Evolutionary conservation across 768 basidiomycete genomes (phyloP).

Genomic region (Naganishia friedmannii): DNA sequence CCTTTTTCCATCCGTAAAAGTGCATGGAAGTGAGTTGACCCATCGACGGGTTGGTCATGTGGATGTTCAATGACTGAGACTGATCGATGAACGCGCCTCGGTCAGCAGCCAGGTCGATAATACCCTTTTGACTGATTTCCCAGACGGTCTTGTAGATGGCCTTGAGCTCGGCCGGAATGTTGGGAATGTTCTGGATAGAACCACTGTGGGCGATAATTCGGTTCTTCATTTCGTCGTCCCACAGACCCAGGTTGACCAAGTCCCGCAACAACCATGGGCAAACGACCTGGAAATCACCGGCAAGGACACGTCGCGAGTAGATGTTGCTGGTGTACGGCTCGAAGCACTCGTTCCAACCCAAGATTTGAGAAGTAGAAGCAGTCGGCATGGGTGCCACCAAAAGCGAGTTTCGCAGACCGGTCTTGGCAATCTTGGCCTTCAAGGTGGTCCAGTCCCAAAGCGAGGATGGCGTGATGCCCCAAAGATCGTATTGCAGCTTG

Average conservation of each 20-base stretch:
- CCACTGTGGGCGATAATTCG: slow-evolving; percentile 95
- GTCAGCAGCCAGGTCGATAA: slow-evolving; percentile 97
- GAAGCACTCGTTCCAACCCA: slow-evolving; percentile 98
- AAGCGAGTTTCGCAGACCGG: slow-evolving; percentile 84
- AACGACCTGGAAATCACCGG: slow-evolving; percentile 98
- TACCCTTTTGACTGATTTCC: slow-evolving; percentile 98
- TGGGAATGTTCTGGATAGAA: slow-evolving; percentile 72
- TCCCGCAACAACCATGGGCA: slow-evolving; percentile 99
- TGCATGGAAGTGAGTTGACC: slow-evolving; percentile 67
- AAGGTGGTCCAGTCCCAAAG: slow-evolving; percentile 91
- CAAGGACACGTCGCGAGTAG: slow-evolving; percentile 97
- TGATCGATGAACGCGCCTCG: slow-evolving; percentile 98
- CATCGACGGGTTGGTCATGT: slow-evolving; percentile 79
- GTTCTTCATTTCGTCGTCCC: slow-evolving; percentile 99
- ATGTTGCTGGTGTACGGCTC: slow-evolving; percentile 99
- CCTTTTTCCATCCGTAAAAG: slow-evolving; percentile 97
- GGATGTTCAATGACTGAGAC: slow-evolving; percentile 89
- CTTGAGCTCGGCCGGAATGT: slow-evolving; percentile 84
- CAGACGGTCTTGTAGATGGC: slow-evolving; percentile 99
- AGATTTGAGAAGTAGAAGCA: slow-evolving; percentile 94
- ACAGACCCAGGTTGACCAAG: slow-evolving; percentile 87
- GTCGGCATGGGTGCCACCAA: slow-evolving; percentile 98
- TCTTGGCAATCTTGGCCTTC: slow-evolving; percentile 77
- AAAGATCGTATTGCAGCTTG: slow-evolving; percentile 87
- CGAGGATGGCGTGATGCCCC: slow-evolving; percentile 82